Evolutionary conservation across 441 rosid genomes (phyloP).

Genomic region (Euphorbia schlechtendalii): DNA sequence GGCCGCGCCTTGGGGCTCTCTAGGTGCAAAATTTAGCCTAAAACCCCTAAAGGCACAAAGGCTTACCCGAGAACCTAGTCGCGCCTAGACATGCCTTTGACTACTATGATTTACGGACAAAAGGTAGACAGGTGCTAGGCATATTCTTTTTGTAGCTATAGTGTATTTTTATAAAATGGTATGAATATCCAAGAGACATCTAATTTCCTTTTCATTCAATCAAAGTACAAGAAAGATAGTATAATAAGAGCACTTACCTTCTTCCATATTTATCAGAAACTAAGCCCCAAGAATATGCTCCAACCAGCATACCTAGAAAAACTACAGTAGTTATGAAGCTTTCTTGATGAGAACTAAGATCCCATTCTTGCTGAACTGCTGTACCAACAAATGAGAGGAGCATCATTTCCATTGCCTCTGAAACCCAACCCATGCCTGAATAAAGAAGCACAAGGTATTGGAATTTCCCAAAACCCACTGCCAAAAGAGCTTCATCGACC

Average conservation of each 20-base stretch:
- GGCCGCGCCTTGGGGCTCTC: too few species aligned
- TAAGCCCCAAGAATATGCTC: constrained; percentile 88
- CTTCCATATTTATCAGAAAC: constrained; percentile 83
- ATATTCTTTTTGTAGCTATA: too few species aligned
- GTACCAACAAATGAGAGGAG: constrained; percentile 88
- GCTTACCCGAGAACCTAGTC: too few species aligned
- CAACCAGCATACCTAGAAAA: constrained; percentile 85
- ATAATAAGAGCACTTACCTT: constrained; percentile 34
- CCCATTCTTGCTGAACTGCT: constrained; percentile 67
- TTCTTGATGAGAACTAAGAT: constrained; percentile 63
- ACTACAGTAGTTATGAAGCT: constrained; percentile 71
- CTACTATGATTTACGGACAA: too few species aligned
- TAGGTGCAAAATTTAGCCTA: too few species aligned
- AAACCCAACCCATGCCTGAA: constrained; percentile 90
- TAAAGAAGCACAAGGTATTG: constrained; percentile 66
- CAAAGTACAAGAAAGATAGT: too few species aligned
- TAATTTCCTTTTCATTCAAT: too few species aligned
- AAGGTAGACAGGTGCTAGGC: too few species aligned
- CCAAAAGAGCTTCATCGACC: constrained; percentile 76
- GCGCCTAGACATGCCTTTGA: too few species aligned
- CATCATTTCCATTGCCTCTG: constrained; percentile 99
- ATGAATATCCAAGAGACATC: too few species aligned
- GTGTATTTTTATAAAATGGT: too few species aligned
- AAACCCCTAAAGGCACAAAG: too few species aligned
- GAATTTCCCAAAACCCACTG: constrained; percentile 80